phyloP scores from a whole-genome alignment of 805 yeast genomes.

The Wickerhamomyces alni region DNA sequence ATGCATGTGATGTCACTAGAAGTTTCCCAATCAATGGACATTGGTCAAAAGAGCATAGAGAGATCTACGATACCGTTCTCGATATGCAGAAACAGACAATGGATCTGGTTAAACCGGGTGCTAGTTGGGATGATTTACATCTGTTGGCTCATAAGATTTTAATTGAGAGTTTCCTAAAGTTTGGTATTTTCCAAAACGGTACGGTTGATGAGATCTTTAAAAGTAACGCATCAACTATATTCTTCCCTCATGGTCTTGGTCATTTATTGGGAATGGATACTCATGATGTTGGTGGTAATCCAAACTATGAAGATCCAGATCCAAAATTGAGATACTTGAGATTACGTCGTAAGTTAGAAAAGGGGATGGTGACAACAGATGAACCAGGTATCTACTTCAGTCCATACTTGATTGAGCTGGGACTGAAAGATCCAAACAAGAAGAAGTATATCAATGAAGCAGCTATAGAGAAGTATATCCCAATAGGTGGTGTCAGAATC shows the following conservation, averaged over 20 bases:
- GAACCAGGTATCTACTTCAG: conserved; percentile 96
- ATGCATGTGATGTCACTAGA: conserved; percentile 91
- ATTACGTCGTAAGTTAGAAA: conserved; percentile 63
- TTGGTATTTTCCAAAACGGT: conserved; percentile 70
- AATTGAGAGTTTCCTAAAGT: conserved; percentile 58
- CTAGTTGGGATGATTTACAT: conserved; percentile 80
- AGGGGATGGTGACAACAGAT: conserved; percentile 84
- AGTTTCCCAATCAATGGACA: conserved; percentile 89
- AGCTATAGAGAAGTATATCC: conserved; percentile 70
- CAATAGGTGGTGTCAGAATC: conserved; percentile 95
- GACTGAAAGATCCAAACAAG: conserved; percentile 38
- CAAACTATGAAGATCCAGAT: conserved; percentile 82
- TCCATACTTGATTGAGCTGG: conserved; percentile 67
- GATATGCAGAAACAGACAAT: conserved; percentile 78
- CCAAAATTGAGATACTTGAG: conserved; percentile 73
- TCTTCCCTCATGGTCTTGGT: conserved; percentile 95
- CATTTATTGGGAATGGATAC: conserved; percentile 93
- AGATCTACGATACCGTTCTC: conserved; percentile 69
- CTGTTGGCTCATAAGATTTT: conserved; percentile 71
- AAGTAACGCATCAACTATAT: conserved; percentile 66
- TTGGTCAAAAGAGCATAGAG: conserved; percentile 84
- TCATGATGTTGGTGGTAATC: conserved; percentile 89
- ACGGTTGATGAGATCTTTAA: conserved; percentile 61
- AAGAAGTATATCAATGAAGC: conserved; percentile 45
- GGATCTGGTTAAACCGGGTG: conserved; percentile 75